Base-by-base conservation (phyloP, 305 asterid genomes). In the Fraxinus latifolia region DNA sequence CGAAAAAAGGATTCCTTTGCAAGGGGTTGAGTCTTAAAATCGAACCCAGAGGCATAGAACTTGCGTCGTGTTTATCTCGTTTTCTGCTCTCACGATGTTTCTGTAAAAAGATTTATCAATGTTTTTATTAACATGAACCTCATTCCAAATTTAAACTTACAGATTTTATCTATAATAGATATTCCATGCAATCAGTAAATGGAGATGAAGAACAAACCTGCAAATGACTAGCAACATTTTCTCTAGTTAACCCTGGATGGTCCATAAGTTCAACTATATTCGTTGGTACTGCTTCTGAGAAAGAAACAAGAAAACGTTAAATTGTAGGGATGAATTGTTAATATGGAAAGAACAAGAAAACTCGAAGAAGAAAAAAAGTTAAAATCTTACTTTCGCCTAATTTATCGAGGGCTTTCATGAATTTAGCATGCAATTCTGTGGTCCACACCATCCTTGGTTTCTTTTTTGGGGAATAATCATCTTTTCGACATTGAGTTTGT, bases 171-270 rank as follows among this genome's bases (percentile, higher is more conserved):
- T 21, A 7, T 7, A 5, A 17, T 55, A 6, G 27, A 55, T 55
- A 55, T 55, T 17, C 27, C 27, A 55, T 55, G 67, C 27, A 55
- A 55, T 55, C 67, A 17, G 27, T 17, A 1, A 55, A 55, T 0
- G 0, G 31, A 21, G 70, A 60, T 60, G 70, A 4, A 33, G 83
- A 80, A 77, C 80, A 70, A 68, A 92, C 98, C 98, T 95, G 97
- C 81, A 92, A 87, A 88, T 93, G 97, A 82, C 97, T 93, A 74
- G 98, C 94, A 80, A 95, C 94, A 76, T 91, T 89, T 87, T 92
- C 97, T 84, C 97, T 88, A 78, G 86, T 92, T 87, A 95, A 90
- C 76, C 91, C 90, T 0, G 96, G 92, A 73, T 84, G 80, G 15
- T 87, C 89, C 98, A 95, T 93, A 73, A 85, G 82, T 82, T 93